Evolutionary conservation across 306 rosid species (phyloP).

Genomic region (Vachellia collinsii): DNA sequence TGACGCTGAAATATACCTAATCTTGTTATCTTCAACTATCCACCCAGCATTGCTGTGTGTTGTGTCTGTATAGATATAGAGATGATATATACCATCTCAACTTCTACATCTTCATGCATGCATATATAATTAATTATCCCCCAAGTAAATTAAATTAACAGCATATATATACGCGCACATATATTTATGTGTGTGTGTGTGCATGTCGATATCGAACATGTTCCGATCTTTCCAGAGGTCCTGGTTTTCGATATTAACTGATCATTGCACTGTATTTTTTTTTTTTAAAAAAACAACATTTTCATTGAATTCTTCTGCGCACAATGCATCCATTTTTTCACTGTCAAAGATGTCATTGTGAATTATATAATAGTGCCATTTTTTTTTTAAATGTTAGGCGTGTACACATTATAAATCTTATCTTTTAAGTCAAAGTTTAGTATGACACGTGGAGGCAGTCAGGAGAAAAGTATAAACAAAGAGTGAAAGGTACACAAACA

Average conservation of each 20-base stretch:
- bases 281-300: too few species aligned
- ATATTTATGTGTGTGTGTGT: neutral
- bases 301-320: too few species aligned
- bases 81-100: too few species aligned
- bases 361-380: neutral
- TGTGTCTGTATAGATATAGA: too few species aligned
- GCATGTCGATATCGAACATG: conserved; percentile 3
- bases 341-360: conserved; percentile 18
- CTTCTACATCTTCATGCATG: too few species aligned
- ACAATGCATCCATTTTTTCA: conserved; percentile 15
- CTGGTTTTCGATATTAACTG: neutral
- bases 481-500: neutral
- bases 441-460: neutral
- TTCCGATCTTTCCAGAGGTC: neutral
- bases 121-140: too few species aligned
- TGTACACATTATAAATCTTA: neutral
- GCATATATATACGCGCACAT: too few species aligned
- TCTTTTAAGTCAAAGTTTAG: conserved; percentile 7
- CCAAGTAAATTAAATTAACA: too few species aligned
- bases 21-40: neutral
- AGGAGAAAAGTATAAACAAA: neutral
- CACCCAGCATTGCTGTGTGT: neutral
- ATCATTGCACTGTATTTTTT: too few species aligned
- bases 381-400: conserved; percentile 9
- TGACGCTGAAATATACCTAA: conserved; percentile 33